These are phyloP conservation scores for Gaeumannomyces sp. DNA, from an alignment of 2,329 filamentous ascomycete genomes.

Conservation along the genomic window DNA sequence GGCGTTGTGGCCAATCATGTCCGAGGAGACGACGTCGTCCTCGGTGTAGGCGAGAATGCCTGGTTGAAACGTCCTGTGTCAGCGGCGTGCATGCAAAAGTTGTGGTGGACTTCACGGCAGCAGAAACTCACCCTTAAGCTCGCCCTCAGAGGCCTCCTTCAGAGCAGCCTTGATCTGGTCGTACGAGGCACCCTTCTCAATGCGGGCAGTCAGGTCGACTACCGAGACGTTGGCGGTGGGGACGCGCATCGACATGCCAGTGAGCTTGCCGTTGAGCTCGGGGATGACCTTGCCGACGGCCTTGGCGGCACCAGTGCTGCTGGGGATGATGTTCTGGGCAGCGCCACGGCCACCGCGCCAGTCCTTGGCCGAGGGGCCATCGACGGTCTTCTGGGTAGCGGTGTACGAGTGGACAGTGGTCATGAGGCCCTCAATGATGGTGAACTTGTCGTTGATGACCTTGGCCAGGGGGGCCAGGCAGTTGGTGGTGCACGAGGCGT, in stretches of 20 bases:
- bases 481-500: conserved; percentile 99
- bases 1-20: conserved; percentile 86
- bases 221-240: conserved; percentile 98
- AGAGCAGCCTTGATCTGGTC: conserved; percentile 89
- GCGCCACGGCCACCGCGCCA: conserved; percentile 98
- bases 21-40: conserved; percentile 91
- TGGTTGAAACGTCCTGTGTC: conserved; percentile 27
- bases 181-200: conserved; percentile 83
- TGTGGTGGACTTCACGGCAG: not conserved
- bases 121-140: conserved; percentile 69
- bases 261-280: conserved; percentile 96
- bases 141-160: conserved; percentile 78
- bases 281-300: conserved; percentile 99
- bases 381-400: conserved; percentile 98
- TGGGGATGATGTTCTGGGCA: conserved; percentile 99
- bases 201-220: conserved; percentile 90
- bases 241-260: conserved; percentile 99
- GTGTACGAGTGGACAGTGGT: conserved; percentile 99
- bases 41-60: conserved; percentile 91
- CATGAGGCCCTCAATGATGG: conserved; percentile 98
- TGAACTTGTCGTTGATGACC: conserved; percentile 98
- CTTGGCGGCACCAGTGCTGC: conserved; percentile 98
- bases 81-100: not conserved
- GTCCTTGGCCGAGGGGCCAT: conserved; percentile 96
- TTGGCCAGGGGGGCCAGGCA: conserved; percentile 98